Conservation (phyloP, 306 rosid genomes). For the Myrica gale region DNA sequence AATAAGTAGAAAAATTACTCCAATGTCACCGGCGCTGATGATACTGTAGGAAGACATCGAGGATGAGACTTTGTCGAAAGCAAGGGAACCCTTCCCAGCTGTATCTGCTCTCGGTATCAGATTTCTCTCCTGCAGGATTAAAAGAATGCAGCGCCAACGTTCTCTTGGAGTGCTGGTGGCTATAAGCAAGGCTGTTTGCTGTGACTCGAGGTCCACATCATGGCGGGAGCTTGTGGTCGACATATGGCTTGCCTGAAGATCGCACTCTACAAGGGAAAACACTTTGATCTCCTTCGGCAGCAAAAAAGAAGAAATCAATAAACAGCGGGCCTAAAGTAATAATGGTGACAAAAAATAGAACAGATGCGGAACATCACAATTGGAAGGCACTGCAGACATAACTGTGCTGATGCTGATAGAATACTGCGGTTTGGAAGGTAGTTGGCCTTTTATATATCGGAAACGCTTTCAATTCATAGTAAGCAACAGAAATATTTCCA, state of each 20-base stretch:
- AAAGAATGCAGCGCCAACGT: constrained; percentile 2
- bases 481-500: too few relatives aligned
- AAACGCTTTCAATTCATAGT: too few relatives aligned
- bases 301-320: too few relatives aligned
- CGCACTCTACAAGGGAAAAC: too few relatives aligned
- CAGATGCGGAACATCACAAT: too few relatives aligned
- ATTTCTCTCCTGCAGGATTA: neutral
- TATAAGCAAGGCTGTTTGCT: neutral
- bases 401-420: too few relatives aligned
- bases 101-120: neutral
- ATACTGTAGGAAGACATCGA: neutral
- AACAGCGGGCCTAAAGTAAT: too few relatives aligned
- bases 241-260: neutral
- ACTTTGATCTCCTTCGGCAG: too few relatives aligned
- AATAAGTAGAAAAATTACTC: neutral
- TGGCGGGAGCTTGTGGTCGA: neutral
- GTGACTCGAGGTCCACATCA: constrained; percentile 10
- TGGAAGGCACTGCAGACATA: too few relatives aligned
- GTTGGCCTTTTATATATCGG: too few relatives aligned
- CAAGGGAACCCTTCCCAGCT: neutral
- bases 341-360: too few relatives aligned
- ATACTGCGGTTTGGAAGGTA: too few relatives aligned
- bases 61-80: neutral
- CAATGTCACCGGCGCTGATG: neutral
- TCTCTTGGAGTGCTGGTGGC: neutral